Conservation (phyloP, 2,329 filamentous ascomycete species). For the Paecilomyces sp. region DNA sequence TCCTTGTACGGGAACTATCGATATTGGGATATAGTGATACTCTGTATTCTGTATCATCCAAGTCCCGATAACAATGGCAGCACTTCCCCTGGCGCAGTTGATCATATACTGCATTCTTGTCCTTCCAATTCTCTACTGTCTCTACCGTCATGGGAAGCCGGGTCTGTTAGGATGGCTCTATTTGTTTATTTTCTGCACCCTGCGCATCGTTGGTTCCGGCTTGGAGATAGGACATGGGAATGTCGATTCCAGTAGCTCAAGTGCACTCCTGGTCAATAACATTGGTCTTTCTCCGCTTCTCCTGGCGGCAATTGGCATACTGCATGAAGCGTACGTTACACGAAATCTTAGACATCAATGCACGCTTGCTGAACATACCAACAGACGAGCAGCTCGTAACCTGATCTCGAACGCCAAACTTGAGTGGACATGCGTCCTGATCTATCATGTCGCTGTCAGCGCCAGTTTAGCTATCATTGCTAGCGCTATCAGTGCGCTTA, state of each 20-base stretch:
- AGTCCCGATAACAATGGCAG: not conserved
- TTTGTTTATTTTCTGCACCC: not conserved
- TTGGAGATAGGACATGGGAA: not conserved
- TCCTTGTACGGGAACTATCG: not conserved
- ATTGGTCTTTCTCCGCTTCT: not conserved
- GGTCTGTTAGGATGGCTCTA: not conserved
- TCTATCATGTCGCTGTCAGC: not conserved
- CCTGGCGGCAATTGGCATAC: not conserved
- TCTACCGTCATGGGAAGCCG: not conserved
- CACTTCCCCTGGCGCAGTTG: not conserved
- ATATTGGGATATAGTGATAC: not conserved
- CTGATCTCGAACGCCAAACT: not conserved
- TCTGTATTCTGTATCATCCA: too few species aligned
- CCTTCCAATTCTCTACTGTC: not conserved
- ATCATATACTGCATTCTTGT: not conserved
- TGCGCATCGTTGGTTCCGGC: not conserved
- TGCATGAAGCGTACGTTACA: not conserved
- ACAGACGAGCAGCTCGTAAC: not conserved
- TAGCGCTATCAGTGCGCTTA: not conserved
- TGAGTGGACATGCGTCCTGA: not conserved
- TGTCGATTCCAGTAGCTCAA: not conserved
- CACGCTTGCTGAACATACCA: not conserved
- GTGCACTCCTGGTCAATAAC: not conserved
- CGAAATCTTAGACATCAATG: not conserved
- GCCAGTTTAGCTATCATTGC: not conserved